Base-by-base conservation (phyloP, 2,329 filamentous ascomycete genomes). In the Epichloe gansuensis region DNA sequence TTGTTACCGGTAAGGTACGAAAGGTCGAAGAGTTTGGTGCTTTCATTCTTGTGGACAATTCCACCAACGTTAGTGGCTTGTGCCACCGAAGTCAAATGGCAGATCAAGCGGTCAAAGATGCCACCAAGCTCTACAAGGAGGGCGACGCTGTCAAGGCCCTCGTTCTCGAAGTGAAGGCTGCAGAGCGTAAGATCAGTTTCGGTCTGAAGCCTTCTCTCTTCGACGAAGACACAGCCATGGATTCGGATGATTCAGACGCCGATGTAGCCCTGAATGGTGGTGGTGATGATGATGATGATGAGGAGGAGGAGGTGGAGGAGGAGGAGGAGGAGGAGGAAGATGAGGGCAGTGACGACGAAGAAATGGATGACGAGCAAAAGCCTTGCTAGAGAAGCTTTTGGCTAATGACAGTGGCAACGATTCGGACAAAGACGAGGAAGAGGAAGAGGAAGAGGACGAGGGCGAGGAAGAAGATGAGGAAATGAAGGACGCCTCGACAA, bases 11-110 rank as follows among this genome's bases (percentile, higher is more conserved):
- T 48, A 95, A 88, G 64, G 82, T 98, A 52, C 85, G 91, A 61
- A 95, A 94, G 69, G 90, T 97, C 2, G 88, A 95, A 63, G 87
- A 95, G 35, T 98, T 91, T 65, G 93, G 93, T 58, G 91, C 91
- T 5, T 98, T 98, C 67, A 86, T 98, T 60, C 81, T 94, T 44
- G 75, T 98, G 21, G 89, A 96, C 66, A 83, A 86, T 55, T 94
- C 91, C 4, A 77, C 81, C 52, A 95, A 95, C 60, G 82, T 98
- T 56, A 95, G 91, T 60, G 93, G 93, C 56, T 77, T 98, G 9
- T 97, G 91, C 67, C 93, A 98, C 67, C 82, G 87, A 56, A 91
- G 83, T 57, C 85, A 98, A 66, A 90, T 98, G 78, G 91, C 93
- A 0, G 89, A 95, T 59, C 83, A 85, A 60, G 72, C 78, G 5